Evolutionary conservation across 805 yeast genomes (phyloP).

Genomic region (Suhomyces kilbournensis): DNA sequence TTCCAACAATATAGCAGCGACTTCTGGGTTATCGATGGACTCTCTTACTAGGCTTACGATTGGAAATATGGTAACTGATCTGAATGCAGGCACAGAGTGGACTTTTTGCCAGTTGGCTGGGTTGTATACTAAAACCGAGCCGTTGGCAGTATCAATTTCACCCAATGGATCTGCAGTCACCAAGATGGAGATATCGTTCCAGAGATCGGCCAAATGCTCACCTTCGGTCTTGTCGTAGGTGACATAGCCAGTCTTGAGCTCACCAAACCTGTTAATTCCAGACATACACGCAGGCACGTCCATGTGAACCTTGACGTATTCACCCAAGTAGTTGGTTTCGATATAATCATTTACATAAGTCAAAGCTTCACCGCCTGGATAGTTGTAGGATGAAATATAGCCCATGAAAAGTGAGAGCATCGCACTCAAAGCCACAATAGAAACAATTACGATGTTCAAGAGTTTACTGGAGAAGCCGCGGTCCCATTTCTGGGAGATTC

Average conservation of each 20-base stretch:
- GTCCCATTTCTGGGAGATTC: slow-evolving; percentile 18
- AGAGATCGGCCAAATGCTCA: slow-evolving; percentile 25
- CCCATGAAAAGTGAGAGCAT: slow-evolving; percentile 50
- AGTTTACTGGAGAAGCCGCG: slow-evolving; percentile 23
- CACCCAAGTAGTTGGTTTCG: slow-evolving; percentile 14
- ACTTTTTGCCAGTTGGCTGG: slow-evolving; percentile 21
- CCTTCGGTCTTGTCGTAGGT: slow-evolving; percentile 80
- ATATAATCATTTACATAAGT: slow-evolving; percentile 46
- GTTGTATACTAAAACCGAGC: slow-evolving; percentile 8
- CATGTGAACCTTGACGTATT: slow-evolving; percentile 55
- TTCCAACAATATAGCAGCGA: not conserved
- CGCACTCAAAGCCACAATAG: slow-evolving; percentile 28
- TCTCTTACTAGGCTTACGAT: slow-evolving; percentile 2
- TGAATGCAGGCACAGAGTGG: slow-evolving; percentile 19
- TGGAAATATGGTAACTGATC: slow-evolving; percentile 17
- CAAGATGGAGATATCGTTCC: slow-evolving; percentile 31
- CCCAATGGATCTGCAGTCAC: slow-evolving; percentile 25
- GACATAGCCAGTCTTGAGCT: slow-evolving; percentile 40
- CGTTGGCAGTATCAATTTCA: slow-evolving; percentile 1
- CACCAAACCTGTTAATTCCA: slow-evolving; percentile 76
- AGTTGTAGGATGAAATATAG: slow-evolving; percentile 66
- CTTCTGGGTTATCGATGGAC: not conserved
- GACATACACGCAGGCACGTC: slow-evolving; percentile 84
- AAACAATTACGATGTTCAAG: slow-evolving; percentile 20
- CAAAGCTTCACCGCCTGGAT: slow-evolving; percentile 87